Evolutionary conservation across 2,329 filamentous ascomycete species (phyloP).

Genomic region (Ceratocystis destructans): DNA sequence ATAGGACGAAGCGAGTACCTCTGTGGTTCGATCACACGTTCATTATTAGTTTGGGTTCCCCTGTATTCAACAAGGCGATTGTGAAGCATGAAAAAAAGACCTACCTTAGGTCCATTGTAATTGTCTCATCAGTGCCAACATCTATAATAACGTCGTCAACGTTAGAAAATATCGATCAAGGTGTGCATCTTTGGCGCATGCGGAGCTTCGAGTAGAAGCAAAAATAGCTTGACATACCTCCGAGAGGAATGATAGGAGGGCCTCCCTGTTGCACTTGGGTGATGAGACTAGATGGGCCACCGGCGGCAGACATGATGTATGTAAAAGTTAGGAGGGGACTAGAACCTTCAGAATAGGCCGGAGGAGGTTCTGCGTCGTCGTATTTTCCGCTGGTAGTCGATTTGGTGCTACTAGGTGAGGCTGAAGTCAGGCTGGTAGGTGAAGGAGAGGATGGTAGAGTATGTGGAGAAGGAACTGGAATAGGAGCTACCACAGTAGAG

Average conservation of each 20-base stretch:
- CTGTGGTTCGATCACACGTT: conserved; percentile 32
- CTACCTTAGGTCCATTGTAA: conserved; percentile 91
- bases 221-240: conserved; percentile 43
- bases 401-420: conserved; percentile 49
- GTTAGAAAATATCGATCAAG: conserved; percentile 20
- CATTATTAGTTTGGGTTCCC: too few relatives aligned
- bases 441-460: neutral
- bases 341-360: conserved; percentile 87
- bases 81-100: conserved; percentile 36
- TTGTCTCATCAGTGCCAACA: conserved; percentile 82
- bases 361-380: conserved; percentile 81
- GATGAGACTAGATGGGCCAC: conserved; percentile 95
- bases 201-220: neutral
- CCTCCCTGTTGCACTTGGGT: conserved; percentile 95
- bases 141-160: conserved; percentile 31
- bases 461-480: neutral
- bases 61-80: neutral
- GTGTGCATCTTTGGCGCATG: neutral
- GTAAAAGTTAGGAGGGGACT: conserved; percentile 86
- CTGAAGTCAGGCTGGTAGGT: neutral
- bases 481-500: neutral
- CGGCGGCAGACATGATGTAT: conserved; percentile 96
- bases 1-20: conserved; percentile 85
- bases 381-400: conserved; percentile 59
- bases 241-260: conserved; percentile 75